Base-by-base conservation (phyloP, 2,329 filamentous ascomycete genomes). In the Arthroderma sp. region DNA sequence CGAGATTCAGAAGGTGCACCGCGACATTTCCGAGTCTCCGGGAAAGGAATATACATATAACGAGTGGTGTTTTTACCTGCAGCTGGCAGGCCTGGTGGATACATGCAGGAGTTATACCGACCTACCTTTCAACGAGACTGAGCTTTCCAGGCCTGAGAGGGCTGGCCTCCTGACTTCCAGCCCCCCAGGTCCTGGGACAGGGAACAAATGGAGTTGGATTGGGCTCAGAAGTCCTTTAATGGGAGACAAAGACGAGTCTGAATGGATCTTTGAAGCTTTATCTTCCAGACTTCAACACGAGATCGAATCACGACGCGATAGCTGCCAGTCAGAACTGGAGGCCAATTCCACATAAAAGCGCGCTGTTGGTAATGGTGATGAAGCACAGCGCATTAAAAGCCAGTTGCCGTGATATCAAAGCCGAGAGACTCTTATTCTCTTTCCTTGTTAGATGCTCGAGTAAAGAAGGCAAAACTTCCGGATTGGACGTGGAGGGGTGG, bases 21-120 rank as follows among this genome's bases (percentile, higher is more conserved):
- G 57, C 5, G 60, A 66, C 39, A 45, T 63, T 5, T 54, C 57
- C 9, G 55, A 52, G 6, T 52, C 54, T 30, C 53, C 57, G 1
- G 52, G 58, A 1, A 65, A 63, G 44, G 54, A 57, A 44, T 68
- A 66, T 40, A 55, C 55, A 7, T 67, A 66, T 40, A 54, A 60
- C 4, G 63, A 67, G 51, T 74, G 70, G 71, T 64, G 65, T 32
- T 71, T 70, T 50, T 74, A 65, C 47, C 57, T 74, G 6, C 61
- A 59, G 38, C 61, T 74, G 1, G 61, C 73, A 36, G 68, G 66
- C 2, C 64, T 69, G 32, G 61, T 67, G 34, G 67, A 71, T 39
- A 55, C 58, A 5, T 60, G 69, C 32, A 48, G 60, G 0, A 57
- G 58, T 0, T 52, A 53, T 7, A 40, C 69, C 67, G 43, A 42